Evolutionary conservation across 345 rosid species (phyloP).

Genomic region (Murraya paniculata): DNA sequence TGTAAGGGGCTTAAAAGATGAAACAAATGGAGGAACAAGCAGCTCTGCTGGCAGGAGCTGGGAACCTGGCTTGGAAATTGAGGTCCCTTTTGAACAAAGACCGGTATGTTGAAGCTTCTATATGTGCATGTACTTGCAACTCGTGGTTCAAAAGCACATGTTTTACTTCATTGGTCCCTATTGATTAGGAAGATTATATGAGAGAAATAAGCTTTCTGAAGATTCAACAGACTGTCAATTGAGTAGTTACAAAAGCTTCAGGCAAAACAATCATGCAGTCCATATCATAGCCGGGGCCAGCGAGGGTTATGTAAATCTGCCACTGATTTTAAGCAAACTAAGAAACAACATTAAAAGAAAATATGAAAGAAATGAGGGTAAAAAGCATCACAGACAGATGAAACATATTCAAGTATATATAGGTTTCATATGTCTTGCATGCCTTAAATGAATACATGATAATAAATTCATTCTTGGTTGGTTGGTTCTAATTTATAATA

Average conservation of each 20-base stretch:
- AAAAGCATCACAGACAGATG: background rate
- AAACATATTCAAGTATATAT: background rate
- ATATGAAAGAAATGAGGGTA: background rate
- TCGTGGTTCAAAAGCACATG: background rate
- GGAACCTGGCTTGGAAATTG: slow-evolving; percentile 83
- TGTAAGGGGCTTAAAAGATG: slow-evolving; percentile 63
- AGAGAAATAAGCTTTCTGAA: background rate
- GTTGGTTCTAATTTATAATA: slow-evolving; percentile 17
- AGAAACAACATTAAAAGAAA: background rate
- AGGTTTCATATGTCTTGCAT: background rate
- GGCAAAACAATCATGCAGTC: background rate
- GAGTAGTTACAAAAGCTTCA: background rate
- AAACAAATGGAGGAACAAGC: slow-evolving; percentile 48
- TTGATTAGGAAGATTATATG: background rate
- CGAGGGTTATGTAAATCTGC: background rate
- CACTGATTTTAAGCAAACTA: background rate
- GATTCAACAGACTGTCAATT: background rate
- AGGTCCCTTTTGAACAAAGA: slow-evolving; percentile 90
- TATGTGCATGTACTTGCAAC: background rate
- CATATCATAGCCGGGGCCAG: background rate
- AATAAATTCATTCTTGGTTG: slow-evolving; percentile 5
- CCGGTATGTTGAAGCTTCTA: slow-evolving; percentile 47
- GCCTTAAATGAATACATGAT: too few species aligned
- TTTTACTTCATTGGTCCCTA: background rate
- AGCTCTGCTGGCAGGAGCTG: slow-evolving; percentile 67